Evolutionary conservation across 805 yeast genomes (phyloP), one percentile per base, ranked within the genome.

Genomic region (Hanseniaspora pseudoguilliermondii): DNA sequence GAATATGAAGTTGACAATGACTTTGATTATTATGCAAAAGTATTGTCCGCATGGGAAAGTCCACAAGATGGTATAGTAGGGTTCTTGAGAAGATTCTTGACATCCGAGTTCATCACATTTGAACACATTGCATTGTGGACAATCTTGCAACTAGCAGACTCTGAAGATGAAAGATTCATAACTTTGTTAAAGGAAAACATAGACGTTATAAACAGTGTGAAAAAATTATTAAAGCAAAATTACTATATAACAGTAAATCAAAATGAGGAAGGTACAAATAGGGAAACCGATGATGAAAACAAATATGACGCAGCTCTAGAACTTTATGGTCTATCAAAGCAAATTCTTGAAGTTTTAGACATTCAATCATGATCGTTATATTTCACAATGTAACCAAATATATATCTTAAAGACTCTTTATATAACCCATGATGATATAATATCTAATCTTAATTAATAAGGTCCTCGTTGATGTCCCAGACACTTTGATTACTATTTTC

Each of bases 51-150:
- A 61, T 93, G 97, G 95, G 73, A 78, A 23, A 73, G 73, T 58
- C 95, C 95, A 44, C 79, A 78, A 51, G 89, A 87, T 58, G 97
- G 97, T 57, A 83, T 93, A 58, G 77, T 80, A 59, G 93, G 89
- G 29, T 93, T 93, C 66, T 75, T 93, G 60, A 75, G 81, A 38
- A 75, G 90, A 63, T 93, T 91, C 67, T 74, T 93, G 64, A 81
- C 81, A 59, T 80, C 88, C 64, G 84, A 84, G 42, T 93, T 90
- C 67, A 84, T 95, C 15, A 93, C 97, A 0, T 93, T 93, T 70
- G 97, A 93, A 71, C 98, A 93, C 68, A 93, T 93, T 71, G 96
- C 97, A 0, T 78, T 90, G 59, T 93, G 98, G 98, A 91, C 96
- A 46, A 84, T 90, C 61, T 75, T 91, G 62, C 98, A 93, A 71